Conservation (phyloP, 176 grass and related monocot species). For the Rhynchospora breviuscula region DNA sequence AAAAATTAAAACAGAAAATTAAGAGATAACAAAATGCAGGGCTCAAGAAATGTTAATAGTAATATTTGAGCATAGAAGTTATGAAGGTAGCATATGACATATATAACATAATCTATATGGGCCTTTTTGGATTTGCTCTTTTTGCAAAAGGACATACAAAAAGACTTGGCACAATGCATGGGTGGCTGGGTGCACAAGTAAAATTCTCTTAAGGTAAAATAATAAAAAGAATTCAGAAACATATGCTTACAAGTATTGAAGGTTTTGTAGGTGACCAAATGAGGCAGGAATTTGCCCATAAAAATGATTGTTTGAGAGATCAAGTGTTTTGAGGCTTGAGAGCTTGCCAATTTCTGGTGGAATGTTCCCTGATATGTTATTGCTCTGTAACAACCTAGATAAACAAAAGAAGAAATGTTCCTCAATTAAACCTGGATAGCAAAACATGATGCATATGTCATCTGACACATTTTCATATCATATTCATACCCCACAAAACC, state of each 20-base stretch:
- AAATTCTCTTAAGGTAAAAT: too few species aligned
- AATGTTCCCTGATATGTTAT: constrained; percentile 70
- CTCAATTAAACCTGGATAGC: background rate
- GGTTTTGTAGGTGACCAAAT: constrained; percentile 60
- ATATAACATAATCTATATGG: background rate
- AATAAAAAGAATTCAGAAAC: background rate
- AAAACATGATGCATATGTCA: background rate
- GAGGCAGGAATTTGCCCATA: constrained; percentile 54
- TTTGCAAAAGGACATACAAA: background rate
- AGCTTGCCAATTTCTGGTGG: constrained; percentile 77
- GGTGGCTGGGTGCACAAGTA: background rate
- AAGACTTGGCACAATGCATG: background rate
- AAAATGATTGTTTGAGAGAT: constrained; percentile 78
- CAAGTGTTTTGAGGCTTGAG: constrained; percentile 57
- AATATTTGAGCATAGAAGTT: background rate
- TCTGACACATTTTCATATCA: background rate
- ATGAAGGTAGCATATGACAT: background rate
- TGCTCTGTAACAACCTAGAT: constrained; percentile 80
- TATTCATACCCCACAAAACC: background rate
- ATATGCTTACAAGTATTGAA: constrained; percentile 75
- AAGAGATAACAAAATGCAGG: background rate
- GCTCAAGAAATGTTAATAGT: background rate
- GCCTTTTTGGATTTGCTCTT: background rate
- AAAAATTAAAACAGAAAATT: constrained; percentile 1
- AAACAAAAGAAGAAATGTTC: background rate